Base-by-base conservation (phyloP, 2,329 filamentous ascomycete species). In the Aspergillus ruber region DNA sequence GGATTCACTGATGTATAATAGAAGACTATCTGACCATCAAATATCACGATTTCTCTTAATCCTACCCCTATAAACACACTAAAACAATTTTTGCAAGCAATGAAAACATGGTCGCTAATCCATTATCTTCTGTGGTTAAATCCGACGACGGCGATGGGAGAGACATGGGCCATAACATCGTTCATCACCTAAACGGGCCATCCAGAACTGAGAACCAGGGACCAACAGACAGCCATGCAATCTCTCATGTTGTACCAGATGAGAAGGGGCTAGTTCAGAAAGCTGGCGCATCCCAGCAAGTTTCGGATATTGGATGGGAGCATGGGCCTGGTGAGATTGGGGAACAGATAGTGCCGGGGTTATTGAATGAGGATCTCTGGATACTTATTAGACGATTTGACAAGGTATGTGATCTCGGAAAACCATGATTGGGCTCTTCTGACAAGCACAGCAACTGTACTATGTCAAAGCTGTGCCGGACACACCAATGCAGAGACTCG, bases 361-460 rank as follows among this genome's bases (percentile, higher is more conserved):
- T 90, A 50, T 74, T 74, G 8, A 90, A 89, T 56, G 85, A 90
- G 35, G 82, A 89, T 55, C 66, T 90, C 0, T 90, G 85, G 84
- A 70, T 86, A 41, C 68, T 90, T 33, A 72, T 88, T 27, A 76
- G 86, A 8, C 76, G 86, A 0, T 90, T 90, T 63, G 82, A 43
- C 18, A 18, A 43, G 12, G 42, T 35, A n/a, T 27, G 13, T 13
- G 3, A 27, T 12, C 5, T 6, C 29, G 21, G 18, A 23, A 17
- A 47, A 55, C 25, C 10, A 12, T 12, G 4, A 12, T 12, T 29
- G 25, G 45, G 58, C 48, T 10, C 43, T 25, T 6, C 62, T 71
- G 56, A 68, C 50, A 29, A n/a, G 32, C 35, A 27, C 44, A 78
- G 79, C 79, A 83, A 79, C 80, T 82, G 65, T 82, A 82, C 62